Evolutionary conservation across 805 yeast genomes (phyloP).

Genomic region (Suhomyces pyralidae): DNA sequence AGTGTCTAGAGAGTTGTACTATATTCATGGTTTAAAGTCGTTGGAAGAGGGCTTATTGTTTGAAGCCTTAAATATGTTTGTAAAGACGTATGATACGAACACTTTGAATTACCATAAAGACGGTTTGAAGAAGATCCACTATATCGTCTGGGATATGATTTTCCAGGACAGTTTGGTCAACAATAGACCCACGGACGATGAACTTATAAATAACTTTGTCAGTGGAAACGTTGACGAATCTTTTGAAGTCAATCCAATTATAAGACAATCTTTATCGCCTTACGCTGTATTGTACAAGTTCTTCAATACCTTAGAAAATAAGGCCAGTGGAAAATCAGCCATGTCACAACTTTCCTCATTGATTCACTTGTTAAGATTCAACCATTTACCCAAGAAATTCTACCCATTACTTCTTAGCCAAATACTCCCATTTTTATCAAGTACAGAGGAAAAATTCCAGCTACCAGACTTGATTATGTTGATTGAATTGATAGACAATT

Average conservation of each 20-base stretch:
- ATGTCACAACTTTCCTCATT: slow-evolving; percentile 43
- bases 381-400: slow-evolving; percentile 46
- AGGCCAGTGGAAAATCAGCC: neutral
- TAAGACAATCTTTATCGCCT: slow-evolving; percentile 69
- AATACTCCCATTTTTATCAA: slow-evolving; percentile 39
- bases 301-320: slow-evolving; percentile 27
- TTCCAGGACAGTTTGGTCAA: slow-evolving; percentile 58
- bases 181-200: slow-evolving; percentile 55
- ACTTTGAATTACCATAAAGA: slow-evolving; percentile 15
- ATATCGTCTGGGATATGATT: slow-evolving; percentile 54
- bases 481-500: slow-evolving; percentile 39
- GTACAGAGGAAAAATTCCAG: slow-evolving; percentile 11
- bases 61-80: slow-evolving; percentile 64
- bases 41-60: slow-evolving; percentile 53
- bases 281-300: slow-evolving; percentile 60
- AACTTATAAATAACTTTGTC: slow-evolving; percentile 50
- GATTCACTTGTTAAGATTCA: slow-evolving; percentile 45
- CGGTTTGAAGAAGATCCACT: slow-evolving; percentile 46
- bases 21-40: slow-evolving; percentile 46
- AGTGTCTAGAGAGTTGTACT: slow-evolving; percentile 55
- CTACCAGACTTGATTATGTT: slow-evolving; percentile 33
- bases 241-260: slow-evolving; percentile 47
- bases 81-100: slow-evolving; percentile 54
- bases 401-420: slow-evolving; percentile 50
- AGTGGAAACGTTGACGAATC: slow-evolving; percentile 31